phyloP scores from a whole-genome alignment of 108 stramenopile genomes.

The Hondaea fermentalgiana region DNA sequence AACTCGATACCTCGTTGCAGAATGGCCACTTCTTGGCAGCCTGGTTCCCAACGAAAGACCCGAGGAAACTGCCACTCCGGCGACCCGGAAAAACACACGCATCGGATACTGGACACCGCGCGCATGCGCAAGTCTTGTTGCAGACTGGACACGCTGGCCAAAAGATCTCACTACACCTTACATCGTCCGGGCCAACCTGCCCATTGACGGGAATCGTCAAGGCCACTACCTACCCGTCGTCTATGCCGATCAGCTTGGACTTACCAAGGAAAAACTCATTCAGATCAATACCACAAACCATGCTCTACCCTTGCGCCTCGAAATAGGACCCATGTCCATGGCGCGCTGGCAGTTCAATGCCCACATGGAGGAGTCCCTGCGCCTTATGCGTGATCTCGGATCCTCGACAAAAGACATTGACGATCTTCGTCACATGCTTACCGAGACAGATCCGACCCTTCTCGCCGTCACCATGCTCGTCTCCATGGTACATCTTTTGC shows the following conservation, averaged over 20 bases:
- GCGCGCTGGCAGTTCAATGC: slow-evolving; percentile 63
- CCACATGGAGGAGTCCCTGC: slow-evolving; percentile 52
- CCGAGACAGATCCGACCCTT: slow-evolving; percentile 57
- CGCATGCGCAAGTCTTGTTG: not conserved
- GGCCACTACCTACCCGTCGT: slow-evolving; percentile 52
- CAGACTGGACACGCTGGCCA: slow-evolving; percentile 11
- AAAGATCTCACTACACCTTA: not conserved
- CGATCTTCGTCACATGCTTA: slow-evolving; percentile 43
- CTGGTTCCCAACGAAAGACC: not conserved
- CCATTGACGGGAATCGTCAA: not conserved
- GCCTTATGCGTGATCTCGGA: slow-evolving; percentile 44
- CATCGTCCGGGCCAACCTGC: not conserved
- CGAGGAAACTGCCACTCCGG: not conserved
- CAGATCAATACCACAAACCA: slow-evolving; percentile 55
- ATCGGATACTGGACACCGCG: not conserved
- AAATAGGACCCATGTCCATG: slow-evolving; percentile 40
- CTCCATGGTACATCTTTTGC: slow-evolving; percentile 60
- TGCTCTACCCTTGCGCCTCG: slow-evolving; percentile 38
- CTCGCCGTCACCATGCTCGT: slow-evolving; percentile 56
- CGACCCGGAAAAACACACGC: not conserved
- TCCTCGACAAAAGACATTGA: slow-evolving; percentile 26
- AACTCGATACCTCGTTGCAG: not conserved
- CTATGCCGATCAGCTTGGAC: slow-evolving; percentile 64
- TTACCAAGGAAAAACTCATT: slow-evolving; percentile 44
- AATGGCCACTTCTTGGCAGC: not conserved